A percentile compares a stretch with the other conserved stretches of the same genome.
Evolutionary conservation across 768 basidiomycete species (phyloP).

Genomic region (Neoboletus subvelutipes): DNA sequence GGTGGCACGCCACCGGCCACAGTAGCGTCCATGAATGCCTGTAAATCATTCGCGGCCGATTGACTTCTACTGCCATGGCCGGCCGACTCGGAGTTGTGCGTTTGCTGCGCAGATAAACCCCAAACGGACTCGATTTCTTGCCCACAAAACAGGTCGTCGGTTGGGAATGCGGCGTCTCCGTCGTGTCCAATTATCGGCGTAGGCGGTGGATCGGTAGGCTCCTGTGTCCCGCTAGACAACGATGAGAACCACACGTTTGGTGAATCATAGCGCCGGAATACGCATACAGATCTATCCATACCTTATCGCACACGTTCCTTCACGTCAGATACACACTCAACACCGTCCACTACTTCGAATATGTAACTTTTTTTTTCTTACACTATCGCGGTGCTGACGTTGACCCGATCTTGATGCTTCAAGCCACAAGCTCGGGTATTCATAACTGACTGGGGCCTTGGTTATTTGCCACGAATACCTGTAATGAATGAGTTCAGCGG

Average conservation of each 20-base stretch:
- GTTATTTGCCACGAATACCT: no score
- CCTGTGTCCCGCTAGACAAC: constrained; percentile 1
- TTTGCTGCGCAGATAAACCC: not conserved
- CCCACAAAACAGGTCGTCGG: constrained; percentile 27
- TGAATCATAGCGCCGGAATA: not conserved
- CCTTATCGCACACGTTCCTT: no score
- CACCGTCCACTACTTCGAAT: no score
- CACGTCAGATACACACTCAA: no score
- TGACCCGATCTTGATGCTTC: no score
- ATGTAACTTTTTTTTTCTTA: no score
- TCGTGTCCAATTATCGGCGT: not conserved
- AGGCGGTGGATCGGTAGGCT: not conserved
- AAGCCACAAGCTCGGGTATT: no score
- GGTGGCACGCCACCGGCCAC: no score
- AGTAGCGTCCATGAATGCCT: constrained; percentile 14
- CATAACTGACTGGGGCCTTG: no score
- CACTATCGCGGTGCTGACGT: no score
- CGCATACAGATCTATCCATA: no score
- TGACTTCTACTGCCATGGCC: not conserved
- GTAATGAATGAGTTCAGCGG: no score
- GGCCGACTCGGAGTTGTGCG: not conserved
- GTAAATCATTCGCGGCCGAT: constrained; percentile 2
- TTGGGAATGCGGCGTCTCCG: constrained; percentile 13
- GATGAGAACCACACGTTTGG: constrained; percentile 24
- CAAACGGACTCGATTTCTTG: constrained; percentile 14